phyloP scores from a whole-genome alignment of 2,329 filamentous ascomycete species.

The Reticulascus tulasneorum region DNA sequence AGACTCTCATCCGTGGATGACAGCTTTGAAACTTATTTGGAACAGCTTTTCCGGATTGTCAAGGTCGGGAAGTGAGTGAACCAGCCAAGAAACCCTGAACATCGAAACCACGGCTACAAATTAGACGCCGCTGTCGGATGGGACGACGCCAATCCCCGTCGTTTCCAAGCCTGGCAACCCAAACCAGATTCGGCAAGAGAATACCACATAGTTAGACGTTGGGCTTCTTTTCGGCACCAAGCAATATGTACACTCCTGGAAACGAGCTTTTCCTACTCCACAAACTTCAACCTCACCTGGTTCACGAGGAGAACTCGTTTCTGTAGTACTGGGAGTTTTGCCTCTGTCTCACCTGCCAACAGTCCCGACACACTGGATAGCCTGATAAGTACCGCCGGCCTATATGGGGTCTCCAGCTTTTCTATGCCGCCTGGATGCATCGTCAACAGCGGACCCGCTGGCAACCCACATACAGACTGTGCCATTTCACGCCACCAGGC shows the following conservation, averaged over 20 bases:
- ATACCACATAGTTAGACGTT: too few species aligned
- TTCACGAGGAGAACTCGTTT: too few species aligned
- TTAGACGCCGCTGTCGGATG: too few species aligned
- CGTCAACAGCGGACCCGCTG: too few species aligned
- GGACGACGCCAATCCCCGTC: too few species aligned
- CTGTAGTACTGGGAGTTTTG: too few species aligned
- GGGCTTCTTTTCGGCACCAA: conserved; percentile 6
- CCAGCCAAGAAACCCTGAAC: too few species aligned
- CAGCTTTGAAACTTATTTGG: too few species aligned
- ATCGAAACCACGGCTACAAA: too few species aligned
- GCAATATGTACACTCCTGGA: conserved; percentile 2
- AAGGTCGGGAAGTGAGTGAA: too few species aligned
- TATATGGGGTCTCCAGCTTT: background rate
- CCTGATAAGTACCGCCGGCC: conserved; percentile 1
- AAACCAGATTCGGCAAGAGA: conserved; percentile 3
- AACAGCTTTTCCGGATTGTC: too few species aligned
- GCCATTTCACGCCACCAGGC: conserved; percentile 1
- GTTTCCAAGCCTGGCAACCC: conserved; percentile 9
- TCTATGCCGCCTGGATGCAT: conserved; percentile 5
- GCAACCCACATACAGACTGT: background rate
- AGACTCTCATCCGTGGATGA: too few species aligned
- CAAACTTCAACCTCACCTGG: background rate
- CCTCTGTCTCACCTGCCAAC: conserved; percentile 2
- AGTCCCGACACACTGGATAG: conserved; percentile 6
- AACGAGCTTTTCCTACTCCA: background rate